Conservation (phyloP, 2,329 filamentous ascomycete genomes). For the Pseudopyrenochaeta lycopersici region DNA sequence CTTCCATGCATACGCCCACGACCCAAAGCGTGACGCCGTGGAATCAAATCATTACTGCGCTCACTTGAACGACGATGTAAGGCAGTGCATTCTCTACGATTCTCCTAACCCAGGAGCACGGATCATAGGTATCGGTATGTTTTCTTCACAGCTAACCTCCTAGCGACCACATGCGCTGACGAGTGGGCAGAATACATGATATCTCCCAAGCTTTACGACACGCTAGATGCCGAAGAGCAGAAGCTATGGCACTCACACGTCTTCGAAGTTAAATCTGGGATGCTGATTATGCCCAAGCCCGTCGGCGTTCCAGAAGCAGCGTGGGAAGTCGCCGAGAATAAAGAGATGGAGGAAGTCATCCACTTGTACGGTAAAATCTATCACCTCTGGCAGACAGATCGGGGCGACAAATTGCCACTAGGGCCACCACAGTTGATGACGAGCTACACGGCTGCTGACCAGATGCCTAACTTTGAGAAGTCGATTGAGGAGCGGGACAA, state of each 20-base stretch:
- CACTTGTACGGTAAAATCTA: constrained; percentile 83
- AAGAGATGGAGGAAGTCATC: constrained; percentile 81
- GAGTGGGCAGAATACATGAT: constrained; percentile 78
- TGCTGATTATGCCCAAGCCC: constrained; percentile 79
- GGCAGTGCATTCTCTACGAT: constrained; percentile 89
- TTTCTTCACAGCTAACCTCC: neutral
- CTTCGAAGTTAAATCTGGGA: constrained; percentile 79
- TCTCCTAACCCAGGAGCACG: constrained; percentile 70
- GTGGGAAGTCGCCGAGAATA: constrained; percentile 80
- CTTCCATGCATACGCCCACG: constrained; percentile 81
- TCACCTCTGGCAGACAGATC: constrained; percentile 87
- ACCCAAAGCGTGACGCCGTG: constrained; percentile 69
- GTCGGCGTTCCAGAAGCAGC: constrained; percentile 62
- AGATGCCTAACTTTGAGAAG: constrained; percentile 57
- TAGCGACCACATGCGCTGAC: neutral
- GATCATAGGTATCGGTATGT: constrained; percentile 72
- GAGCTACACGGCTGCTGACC: constrained; percentile 63
- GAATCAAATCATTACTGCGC: constrained; percentile 87
- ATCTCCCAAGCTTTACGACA: constrained; percentile 71
- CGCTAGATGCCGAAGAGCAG: constrained; percentile 72
- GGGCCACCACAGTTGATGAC: constrained; percentile 71
- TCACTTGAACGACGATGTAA: constrained; percentile 78
- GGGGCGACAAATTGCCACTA: constrained; percentile 70
- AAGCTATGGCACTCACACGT: constrained; percentile 81
- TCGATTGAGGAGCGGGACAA: constrained; percentile 61